A percentile compares a stretch with the other conserved stretches of the same genome.
These are phyloP conservation scores for Neolentinus lepideus DNA, from an alignment of 1,284 basidiomycete species.

Conservation along the genomic window DNA sequence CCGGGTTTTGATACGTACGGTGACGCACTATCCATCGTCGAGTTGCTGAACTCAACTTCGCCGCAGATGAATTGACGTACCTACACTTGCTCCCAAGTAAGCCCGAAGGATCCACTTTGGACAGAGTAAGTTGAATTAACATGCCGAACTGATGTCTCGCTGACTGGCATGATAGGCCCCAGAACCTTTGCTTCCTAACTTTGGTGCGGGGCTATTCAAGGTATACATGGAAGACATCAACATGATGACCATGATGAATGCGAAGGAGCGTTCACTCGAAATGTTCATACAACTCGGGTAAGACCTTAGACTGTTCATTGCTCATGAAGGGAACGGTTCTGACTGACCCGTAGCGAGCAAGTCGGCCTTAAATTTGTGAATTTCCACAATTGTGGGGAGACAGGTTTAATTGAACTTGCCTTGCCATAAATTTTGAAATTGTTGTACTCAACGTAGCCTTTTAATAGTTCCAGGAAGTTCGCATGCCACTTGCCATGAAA, in stretches of 20 bases:
- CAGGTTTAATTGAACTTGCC: conserved; percentile 21
- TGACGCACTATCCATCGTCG: background rate
- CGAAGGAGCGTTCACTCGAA: conserved; percentile 24
- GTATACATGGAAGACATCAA: conserved; percentile 23
- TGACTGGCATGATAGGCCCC: conserved; percentile 19
- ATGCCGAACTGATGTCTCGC: background rate
- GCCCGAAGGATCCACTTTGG: background rate
- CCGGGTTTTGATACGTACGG: conserved; percentile 16
- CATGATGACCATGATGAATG: conserved; percentile 23
- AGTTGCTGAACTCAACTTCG: background rate
- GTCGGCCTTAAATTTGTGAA: conserved; percentile 21
- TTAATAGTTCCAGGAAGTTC: no score
- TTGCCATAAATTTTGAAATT: background rate
- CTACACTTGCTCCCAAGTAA: conserved; percentile 7
- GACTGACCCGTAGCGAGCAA: conserved; percentile 7
- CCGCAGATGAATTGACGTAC: conserved; percentile 15
- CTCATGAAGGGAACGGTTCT: conserved; percentile 10
- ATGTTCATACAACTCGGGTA: conserved; percentile 21
- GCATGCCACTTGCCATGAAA: no score
- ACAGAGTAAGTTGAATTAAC: background rate
- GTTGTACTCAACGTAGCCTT: background rate
- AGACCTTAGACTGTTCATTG: conserved; percentile 14
- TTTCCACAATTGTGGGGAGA: conserved; percentile 23
- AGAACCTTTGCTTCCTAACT: conserved; percentile 27
- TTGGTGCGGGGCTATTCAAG: conserved; percentile 22